Conservation (phyloP, 2,329 filamentous ascomycete species). For the Cordyceps cateniannulata region DNA sequence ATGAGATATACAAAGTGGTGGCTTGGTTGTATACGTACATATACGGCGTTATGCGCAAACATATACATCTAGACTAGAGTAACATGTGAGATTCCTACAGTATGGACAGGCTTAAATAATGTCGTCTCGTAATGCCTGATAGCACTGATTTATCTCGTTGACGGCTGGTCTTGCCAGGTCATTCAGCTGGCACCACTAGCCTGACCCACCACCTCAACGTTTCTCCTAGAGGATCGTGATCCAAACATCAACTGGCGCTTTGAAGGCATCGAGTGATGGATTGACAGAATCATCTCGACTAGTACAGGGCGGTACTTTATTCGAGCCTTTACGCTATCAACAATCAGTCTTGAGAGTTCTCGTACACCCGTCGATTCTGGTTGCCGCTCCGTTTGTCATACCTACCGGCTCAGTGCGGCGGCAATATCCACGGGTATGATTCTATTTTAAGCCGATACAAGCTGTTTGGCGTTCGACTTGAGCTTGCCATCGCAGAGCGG, state of each 20-base stretch:
- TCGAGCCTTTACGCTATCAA: too few relatives aligned
- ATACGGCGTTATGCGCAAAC: neutral
- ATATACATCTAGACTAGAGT: neutral
- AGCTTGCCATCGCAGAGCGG: neutral
- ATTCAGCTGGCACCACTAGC: neutral
- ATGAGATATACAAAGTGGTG: neutral
- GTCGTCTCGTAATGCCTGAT: neutral
- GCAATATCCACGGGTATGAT: neutral
- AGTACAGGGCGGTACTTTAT: neutral
- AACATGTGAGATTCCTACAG: neutral
- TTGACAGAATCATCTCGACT: neutral
- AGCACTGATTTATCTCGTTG: too few relatives aligned
- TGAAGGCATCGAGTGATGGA: neutral
- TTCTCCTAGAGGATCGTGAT: neutral
- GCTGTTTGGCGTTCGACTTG: neutral
- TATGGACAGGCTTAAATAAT: neutral
- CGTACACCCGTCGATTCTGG: too few relatives aligned
- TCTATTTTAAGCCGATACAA: neutral
- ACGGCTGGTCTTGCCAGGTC: neutral
- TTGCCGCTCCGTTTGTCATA: too few relatives aligned
- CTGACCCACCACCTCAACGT: slow-evolving; percentile 6
- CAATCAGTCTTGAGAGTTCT: too few relatives aligned
- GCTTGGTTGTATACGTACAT: neutral
- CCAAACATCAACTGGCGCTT: neutral
- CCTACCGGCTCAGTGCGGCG: too few relatives aligned